A percentile compares a stretch with the other conserved stretches of the same genome.
Conservation (phyloP, 257 asterid species). For the Solanum pinnatisectum region DNA sequence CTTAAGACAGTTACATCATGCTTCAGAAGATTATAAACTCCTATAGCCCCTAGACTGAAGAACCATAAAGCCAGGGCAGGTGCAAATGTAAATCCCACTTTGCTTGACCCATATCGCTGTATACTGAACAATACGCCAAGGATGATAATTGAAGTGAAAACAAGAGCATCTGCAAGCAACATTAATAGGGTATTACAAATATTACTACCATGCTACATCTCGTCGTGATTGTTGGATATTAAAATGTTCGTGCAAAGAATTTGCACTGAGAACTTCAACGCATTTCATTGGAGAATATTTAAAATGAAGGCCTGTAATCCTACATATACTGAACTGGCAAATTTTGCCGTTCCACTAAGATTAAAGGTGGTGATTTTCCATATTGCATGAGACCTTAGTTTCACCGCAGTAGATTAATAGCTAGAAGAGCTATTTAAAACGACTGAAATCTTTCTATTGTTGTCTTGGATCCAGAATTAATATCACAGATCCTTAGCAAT, state of each 20-base stretch:
- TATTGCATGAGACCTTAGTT: background rate
- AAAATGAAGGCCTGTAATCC: background rate
- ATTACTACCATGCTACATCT: background rate
- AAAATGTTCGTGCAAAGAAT: background rate
- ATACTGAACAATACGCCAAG: conserved; percentile 78
- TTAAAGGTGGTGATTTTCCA: background rate
- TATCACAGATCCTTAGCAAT: background rate
- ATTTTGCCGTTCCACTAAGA: background rate
- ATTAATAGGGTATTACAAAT: background rate
- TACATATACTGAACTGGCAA: background rate
- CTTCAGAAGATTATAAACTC: conserved; percentile 71
- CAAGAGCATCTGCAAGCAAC: conserved; percentile 72
- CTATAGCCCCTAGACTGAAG: conserved; percentile 75
- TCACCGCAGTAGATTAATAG: background rate
- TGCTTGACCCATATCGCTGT: conserved; percentile 80
- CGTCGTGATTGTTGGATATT: background rate
- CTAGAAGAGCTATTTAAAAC: background rate
- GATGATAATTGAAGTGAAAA: conserved; percentile 69
- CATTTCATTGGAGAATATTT: background rate
- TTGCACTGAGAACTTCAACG: background rate
- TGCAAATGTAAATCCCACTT: conserved; percentile 88
- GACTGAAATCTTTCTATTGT: background rate
- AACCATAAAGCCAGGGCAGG: conserved; percentile 97
- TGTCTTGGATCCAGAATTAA: background rate
- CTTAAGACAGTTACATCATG: conserved; percentile 56